These are phyloP conservation scores for Termitomyces sp. DNA, from an alignment of 768 basidiomycete genomes.

Conservation along the genomic window DNA sequence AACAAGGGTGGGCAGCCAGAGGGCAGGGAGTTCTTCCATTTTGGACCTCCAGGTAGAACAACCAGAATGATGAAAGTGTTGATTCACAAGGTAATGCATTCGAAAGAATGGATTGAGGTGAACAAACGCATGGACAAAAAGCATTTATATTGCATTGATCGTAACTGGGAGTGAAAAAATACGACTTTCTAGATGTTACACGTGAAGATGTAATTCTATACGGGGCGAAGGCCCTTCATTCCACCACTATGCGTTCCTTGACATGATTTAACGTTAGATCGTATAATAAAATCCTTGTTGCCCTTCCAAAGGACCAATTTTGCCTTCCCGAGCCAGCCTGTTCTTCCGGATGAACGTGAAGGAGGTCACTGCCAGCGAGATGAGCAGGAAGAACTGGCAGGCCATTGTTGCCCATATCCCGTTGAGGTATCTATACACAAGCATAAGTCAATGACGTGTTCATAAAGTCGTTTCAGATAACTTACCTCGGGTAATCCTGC, in stretches of 20 bases:
- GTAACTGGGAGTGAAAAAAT: not conserved
- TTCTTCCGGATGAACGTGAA: slow-evolving; percentile 25
- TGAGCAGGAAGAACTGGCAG: slow-evolving; percentile 27
- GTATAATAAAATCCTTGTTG: slow-evolving; percentile 38
- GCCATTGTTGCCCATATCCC: slow-evolving; percentile 32
- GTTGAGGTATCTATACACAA: slow-evolving; percentile 12
- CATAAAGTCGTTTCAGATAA: not conserved
- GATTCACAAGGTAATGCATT: too few relatives aligned
- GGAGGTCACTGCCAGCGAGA: slow-evolving; percentile 23
- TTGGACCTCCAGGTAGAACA: too few relatives aligned
- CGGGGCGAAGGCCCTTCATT: not conserved
- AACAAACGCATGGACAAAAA: too few relatives aligned
- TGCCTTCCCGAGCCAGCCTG: slow-evolving; percentile 27
- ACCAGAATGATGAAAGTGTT: too few relatives aligned
- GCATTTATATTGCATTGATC: not conserved
- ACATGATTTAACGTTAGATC: slow-evolving; percentile 18
- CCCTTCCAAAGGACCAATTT: slow-evolving; percentile 26
- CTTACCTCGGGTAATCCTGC: slow-evolving; percentile 26
- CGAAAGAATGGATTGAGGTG: too few relatives aligned
- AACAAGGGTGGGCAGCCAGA: too few relatives aligned
- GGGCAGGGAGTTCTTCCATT: too few relatives aligned
- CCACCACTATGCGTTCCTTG: not conserved
- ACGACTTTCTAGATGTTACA: not conserved
- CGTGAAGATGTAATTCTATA: not conserved
- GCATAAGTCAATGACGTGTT: not conserved